Percentiles rank a stretch among this genome's conserved stretches.
These are phyloP conservation scores for Aspergillus carbonarius DNA, from an alignment of 2,329 filamentous ascomycete genomes.

Conservation along the genomic window DNA sequence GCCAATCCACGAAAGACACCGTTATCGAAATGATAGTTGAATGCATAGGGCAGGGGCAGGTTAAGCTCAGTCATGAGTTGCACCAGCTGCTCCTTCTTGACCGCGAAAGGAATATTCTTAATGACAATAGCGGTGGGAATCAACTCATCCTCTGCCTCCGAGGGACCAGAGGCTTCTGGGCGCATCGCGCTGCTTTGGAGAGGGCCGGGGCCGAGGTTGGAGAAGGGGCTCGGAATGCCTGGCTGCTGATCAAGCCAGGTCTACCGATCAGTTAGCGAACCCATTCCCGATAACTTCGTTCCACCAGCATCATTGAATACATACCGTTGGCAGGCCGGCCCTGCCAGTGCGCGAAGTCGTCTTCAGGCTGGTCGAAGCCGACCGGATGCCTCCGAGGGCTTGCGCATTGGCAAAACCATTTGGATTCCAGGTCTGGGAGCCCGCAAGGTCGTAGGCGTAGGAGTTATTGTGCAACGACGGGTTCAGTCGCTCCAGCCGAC, in stretches of 20 bases:
- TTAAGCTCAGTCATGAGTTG: slow-evolving; percentile 92
- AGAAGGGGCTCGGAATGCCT: slow-evolving; percentile 48
- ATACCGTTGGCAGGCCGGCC: slow-evolving; percentile 70
- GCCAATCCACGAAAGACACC: slow-evolving; percentile 94
- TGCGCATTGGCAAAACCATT: slow-evolving; percentile 67
- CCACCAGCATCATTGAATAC: slow-evolving; percentile 34
- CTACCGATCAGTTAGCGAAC: slow-evolving; percentile 38
- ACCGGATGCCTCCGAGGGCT: slow-evolving; percentile 63
- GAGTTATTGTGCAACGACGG: slow-evolving; percentile 57
- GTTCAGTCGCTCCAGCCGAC: slow-evolving; percentile 57
- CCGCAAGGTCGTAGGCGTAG: slow-evolving; percentile 67
- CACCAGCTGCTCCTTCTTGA: slow-evolving; percentile 93
- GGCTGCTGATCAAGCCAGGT: slow-evolving; percentile 63
- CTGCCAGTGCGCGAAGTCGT: slow-evolving; percentile 53
- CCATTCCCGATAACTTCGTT: not conserved
- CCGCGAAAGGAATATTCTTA: slow-evolving; percentile 98
- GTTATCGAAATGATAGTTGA: slow-evolving; percentile 99
- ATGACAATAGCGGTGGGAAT: slow-evolving; percentile 99
- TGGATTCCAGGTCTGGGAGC: slow-evolving; percentile 79
- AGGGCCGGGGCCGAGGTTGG: slow-evolving; percentile 44
- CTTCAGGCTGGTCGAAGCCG: slow-evolving; percentile 57
- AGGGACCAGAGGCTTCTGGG: slow-evolving; percentile 39
- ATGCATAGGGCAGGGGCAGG: slow-evolving; percentile 91
- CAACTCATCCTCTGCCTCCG: slow-evolving; percentile 68
- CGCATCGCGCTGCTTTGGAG: slow-evolving; percentile 44